Evolutionary conservation across 2,329 filamentous ascomycete genomes (phyloP).

Genomic region (Thermomyces lanuginosus): DNA sequence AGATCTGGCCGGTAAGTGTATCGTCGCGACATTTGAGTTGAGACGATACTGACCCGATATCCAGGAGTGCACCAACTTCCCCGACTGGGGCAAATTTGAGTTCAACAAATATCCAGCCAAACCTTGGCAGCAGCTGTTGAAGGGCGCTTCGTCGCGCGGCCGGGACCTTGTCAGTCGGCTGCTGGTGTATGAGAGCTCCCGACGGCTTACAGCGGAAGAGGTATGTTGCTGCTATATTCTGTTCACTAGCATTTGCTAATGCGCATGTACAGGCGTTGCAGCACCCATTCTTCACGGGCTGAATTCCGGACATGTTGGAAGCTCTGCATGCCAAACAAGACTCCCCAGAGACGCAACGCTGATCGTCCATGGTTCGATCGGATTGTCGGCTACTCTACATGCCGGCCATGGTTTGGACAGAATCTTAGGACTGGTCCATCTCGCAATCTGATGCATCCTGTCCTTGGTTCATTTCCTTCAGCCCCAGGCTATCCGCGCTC

Average conservation of each 20-base stretch:
- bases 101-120: conserved; percentile 58
- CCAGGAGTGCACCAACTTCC: conserved; percentile 37
- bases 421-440: too few species aligned
- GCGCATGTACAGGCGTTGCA: conserved; percentile 16
- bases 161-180: conserved; percentile 50
- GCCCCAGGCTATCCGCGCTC: too few species aligned
- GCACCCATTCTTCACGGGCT: conserved; percentile 25
- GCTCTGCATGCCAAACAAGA: too few species aligned
- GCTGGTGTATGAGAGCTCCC: conserved; percentile 54
- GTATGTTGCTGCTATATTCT: conserved; percentile 21
- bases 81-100: conserved; percentile 73
- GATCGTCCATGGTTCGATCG: too few species aligned
- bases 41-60: conserved; percentile 1
- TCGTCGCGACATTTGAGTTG: not conserved
- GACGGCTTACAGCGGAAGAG: conserved; percentile 50
- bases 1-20: conserved; percentile 59
- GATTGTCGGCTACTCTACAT: too few species aligned
- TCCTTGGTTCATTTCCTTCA: too few species aligned
- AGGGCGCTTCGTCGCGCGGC: conserved; percentile 40
- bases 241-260: conserved; percentile 2
- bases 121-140: conserved; percentile 55
- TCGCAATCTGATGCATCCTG: too few species aligned
- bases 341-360: too few species aligned
- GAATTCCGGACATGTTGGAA: too few species aligned
- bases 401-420: too few species aligned